These are phyloP conservation scores for Iberis pinnata DNA, from an alignment of 345 rosid genomes.

Conservation along the genomic window DNA sequence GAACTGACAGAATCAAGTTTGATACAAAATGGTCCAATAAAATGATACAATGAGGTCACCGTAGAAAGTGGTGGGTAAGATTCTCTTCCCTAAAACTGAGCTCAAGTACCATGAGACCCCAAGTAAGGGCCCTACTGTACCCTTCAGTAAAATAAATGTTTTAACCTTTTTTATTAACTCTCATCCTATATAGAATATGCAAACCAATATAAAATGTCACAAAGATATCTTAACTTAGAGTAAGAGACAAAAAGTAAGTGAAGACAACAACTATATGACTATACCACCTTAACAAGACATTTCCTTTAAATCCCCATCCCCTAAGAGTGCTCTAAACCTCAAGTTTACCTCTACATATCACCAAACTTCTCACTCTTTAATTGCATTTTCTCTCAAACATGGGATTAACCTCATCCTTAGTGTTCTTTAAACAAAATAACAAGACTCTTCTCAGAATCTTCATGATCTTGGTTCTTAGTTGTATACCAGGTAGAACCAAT, in stretches of 20 bases:
- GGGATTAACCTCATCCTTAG: constrained; percentile 39
- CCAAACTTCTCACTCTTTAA: constrained; percentile 9
- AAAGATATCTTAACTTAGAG: constrained; percentile 10
- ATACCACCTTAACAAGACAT: constrained; percentile 42
- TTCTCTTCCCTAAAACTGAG: constrained; percentile 27
- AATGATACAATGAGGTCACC: constrained; percentile 27
- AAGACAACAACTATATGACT: constrained; percentile 32
- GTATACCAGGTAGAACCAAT: constrained; percentile 46
- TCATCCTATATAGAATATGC: constrained; percentile 14
- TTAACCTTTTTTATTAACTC: constrained; percentile 19
- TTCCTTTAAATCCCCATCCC: constrained; percentile 63
- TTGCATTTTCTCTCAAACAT: constrained; percentile 30
- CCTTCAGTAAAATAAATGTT: neutral
- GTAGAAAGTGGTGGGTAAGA: constrained; percentile 24
- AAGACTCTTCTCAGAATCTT: constrained; percentile 39
- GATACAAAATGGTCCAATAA: constrained; percentile 44
- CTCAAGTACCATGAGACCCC: constrained; percentile 11
- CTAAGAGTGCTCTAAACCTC: constrained; percentile 17
- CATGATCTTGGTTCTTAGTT: constrained; percentile 50
- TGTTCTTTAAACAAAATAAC: constrained; percentile 40
- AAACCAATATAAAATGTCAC: neutral
- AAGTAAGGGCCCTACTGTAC: constrained; percentile 50
- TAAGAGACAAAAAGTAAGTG: constrained; percentile 30
- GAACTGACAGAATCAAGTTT: constrained; percentile 25
- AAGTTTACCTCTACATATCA: constrained; percentile 25